A percentile compares a stretch with the other conserved stretches of the same genome.
phyloP scores from a whole-genome alignment of 306 rosid species.

The Acacia melanoxylon region DNA sequence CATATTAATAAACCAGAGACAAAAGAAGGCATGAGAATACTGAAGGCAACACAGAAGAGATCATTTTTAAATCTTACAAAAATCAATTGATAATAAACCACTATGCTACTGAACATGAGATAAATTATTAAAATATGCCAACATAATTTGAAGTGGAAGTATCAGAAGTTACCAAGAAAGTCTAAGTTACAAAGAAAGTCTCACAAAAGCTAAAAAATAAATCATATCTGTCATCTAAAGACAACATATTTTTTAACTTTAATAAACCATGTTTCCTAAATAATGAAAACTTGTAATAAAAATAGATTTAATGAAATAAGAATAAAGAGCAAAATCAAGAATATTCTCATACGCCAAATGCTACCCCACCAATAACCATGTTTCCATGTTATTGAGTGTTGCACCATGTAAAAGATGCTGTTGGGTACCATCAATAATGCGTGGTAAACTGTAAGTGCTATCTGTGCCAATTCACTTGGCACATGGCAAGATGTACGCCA shows the following conservation, averaged over 20 bases:
- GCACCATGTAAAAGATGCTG: too few relatives aligned
- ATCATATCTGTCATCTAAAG: background rate
- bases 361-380: too few relatives aligned
- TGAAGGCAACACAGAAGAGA: background rate
- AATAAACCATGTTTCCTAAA: background rate
- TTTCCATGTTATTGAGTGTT: too few relatives aligned
- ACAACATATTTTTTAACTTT: background rate
- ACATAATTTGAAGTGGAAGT: background rate
- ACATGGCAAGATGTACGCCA: too few relatives aligned
- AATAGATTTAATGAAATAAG: background rate
- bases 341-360: background rate
- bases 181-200: background rate
- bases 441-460: too few relatives aligned
- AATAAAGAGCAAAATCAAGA: background rate
- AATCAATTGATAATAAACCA: background rate
- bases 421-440: too few relatives aligned
- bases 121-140: background rate
- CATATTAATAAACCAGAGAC: background rate
- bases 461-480: too few relatives aligned
- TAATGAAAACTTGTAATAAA: background rate
- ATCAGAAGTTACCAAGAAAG: background rate
- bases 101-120: background rate
- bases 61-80: background rate
- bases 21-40: background rate
- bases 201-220: background rate